These are phyloP conservation scores for Stephanodiscus triporus DNA, from an alignment of 108 stramenopile genomes.

Conservation along the genomic window DNA sequence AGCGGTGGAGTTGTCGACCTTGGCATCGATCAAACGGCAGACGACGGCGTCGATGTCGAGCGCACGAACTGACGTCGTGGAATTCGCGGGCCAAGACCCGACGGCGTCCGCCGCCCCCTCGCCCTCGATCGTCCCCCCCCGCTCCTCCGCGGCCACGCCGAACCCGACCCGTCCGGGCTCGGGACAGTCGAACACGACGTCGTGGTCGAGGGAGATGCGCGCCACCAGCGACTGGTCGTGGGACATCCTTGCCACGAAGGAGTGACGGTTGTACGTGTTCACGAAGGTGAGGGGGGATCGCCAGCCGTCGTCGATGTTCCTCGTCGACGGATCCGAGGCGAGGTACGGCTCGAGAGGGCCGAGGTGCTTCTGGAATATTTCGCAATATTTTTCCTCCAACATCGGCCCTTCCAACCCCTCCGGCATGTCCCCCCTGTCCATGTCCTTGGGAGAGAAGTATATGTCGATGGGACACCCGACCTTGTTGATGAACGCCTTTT, in stretches of 20 bases:
- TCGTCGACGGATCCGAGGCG: not conserved
- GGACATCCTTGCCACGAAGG: slow-evolving; percentile 32
- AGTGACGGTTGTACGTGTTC: slow-evolving; percentile 27
- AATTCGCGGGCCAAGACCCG: no score
- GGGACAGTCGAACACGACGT: slow-evolving; percentile 35
- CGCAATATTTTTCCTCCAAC: slow-evolving; percentile 8
- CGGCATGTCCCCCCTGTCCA: no score
- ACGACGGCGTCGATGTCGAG: no score
- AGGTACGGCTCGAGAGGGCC: slow-evolving; percentile 1
- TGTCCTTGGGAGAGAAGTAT: slow-evolving; percentile 25
- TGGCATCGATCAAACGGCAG: not conserved
- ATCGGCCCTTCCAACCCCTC: no score
- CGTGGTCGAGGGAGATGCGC: slow-evolving; percentile 26
- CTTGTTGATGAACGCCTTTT: slow-evolving; percentile 38
- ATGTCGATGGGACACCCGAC: slow-evolving; percentile 36
- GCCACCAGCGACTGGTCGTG: slow-evolving; percentile 30
- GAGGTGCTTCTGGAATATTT: slow-evolving; percentile 13
- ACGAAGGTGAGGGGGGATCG: slow-evolving; percentile 5
- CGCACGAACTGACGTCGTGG: no score
- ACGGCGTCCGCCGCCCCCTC: no score
- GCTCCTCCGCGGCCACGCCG: not conserved
- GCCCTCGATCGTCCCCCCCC: not conserved
- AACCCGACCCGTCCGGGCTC: not conserved
- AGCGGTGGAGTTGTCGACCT: not conserved
- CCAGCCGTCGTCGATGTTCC: slow-evolving; percentile 5